Percentiles rank a stretch among this genome's conserved stretches.
These are phyloP conservation scores for Collybiopsis confluens DNA, from an alignment of 768 basidiomycete genomes.

Conservation along the genomic window DNA sequence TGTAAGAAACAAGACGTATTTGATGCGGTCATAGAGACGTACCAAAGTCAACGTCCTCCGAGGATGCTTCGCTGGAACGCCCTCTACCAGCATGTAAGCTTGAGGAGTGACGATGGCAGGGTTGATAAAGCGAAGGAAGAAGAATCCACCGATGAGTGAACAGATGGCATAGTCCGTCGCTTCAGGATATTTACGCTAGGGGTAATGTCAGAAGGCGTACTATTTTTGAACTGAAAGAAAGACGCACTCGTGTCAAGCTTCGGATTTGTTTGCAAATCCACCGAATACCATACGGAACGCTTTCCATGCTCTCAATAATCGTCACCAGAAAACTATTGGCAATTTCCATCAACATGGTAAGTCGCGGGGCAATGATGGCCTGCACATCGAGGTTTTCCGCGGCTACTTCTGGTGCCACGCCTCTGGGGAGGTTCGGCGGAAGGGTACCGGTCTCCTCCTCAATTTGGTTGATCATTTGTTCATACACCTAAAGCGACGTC, in stretches of 20 bases:
- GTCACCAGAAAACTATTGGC: constrained; percentile 96
- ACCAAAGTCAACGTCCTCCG: constrained; percentile 89
- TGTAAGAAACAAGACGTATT: not conserved
- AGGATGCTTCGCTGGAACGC: constrained; percentile 96
- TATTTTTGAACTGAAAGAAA: too few relatives aligned
- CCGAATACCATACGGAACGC: constrained; percentile 96
- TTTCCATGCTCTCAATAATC: constrained; percentile 98
- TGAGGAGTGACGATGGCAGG: constrained; percentile 99
- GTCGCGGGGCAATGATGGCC: constrained; percentile 92
- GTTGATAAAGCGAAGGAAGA: constrained; percentile 99
- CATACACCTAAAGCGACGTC: constrained; percentile 72
- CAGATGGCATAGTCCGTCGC: constrained; percentile 98
- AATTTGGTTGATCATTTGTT: constrained; percentile 99
- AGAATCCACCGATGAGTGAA: constrained; percentile 98
- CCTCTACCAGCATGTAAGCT: constrained; percentile 99
- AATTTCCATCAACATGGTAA: constrained; percentile 99
- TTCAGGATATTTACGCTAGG: constrained; percentile 95
- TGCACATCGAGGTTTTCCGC: constrained; percentile 94
- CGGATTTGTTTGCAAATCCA: constrained; percentile 99
- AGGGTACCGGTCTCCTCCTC: constrained; percentile 94
- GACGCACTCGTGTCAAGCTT: constrained; percentile 84
- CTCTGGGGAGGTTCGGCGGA: constrained; percentile 87
- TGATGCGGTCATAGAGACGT: constrained; percentile 29
- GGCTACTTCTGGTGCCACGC: constrained; percentile 92
- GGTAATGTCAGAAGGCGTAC: not conserved